A percentile compares a stretch with the other conserved stretches of the same genome.
These are phyloP conservation scores for Colletotrichum agaves DNA, from an alignment of 2,329 filamentous ascomycete genomes.

Conservation along the genomic window DNA sequence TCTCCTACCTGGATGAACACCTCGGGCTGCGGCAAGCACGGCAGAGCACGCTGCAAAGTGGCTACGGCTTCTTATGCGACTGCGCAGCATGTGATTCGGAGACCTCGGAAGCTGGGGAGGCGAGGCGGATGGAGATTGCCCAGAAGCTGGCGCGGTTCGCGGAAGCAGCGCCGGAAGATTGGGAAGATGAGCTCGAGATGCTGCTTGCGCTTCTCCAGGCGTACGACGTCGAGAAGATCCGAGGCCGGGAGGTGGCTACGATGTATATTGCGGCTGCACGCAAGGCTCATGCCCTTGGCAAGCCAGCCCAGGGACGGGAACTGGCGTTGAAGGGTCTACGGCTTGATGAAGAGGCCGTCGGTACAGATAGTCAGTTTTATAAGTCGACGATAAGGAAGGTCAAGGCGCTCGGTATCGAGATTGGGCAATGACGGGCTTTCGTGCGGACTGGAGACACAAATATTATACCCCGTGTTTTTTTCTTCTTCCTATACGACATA, in stretches of 20 bases:
- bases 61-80: slow-evolving; percentile 25
- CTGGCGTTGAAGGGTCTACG: slow-evolving; percentile 21
- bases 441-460: neutral
- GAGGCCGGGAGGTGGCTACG: slow-evolving; percentile 27
- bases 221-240: slow-evolving; percentile 22
- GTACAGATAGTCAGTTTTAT: slow-evolving; percentile 33
- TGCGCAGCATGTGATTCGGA: slow-evolving; percentile 18
- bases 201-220: slow-evolving; percentile 16
- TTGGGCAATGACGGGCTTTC: neutral
- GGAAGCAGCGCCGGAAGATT: slow-evolving; percentile 2
- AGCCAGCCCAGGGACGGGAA: neutral
- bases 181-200: slow-evolving; percentile 12
- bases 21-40: slow-evolving; percentile 2
- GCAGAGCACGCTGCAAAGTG: slow-evolving; percentile 5
- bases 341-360: slow-evolving; percentile 31
- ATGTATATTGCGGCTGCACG: slow-evolving; percentile 21
- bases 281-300: slow-evolving; percentile 3
- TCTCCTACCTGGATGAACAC: slow-evolving; percentile 34
- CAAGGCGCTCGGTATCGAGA: neutral
- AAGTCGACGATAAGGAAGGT: slow-evolving; percentile 2
- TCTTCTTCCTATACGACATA: no score
- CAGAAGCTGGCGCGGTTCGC: slow-evolving; percentile 13
- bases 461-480: no score
- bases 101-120: slow-evolving; percentile 8
- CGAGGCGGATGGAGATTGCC: slow-evolving; percentile 7